These are phyloP conservation scores for Flaveria bidentis DNA, from an alignment of 129 eudicot species.

Conservation along the genomic window DNA sequence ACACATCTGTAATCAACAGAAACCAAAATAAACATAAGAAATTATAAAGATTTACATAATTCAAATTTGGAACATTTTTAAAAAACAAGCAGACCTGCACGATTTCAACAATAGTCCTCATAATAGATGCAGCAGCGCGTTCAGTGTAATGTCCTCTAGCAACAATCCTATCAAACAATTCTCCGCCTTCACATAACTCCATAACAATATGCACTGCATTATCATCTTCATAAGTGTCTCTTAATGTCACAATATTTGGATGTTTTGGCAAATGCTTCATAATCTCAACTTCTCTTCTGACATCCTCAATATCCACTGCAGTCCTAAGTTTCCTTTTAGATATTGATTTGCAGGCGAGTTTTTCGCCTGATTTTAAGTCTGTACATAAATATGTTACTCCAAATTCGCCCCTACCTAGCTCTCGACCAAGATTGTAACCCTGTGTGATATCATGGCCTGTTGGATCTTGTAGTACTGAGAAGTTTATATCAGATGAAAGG, in stretches of 20 bases:
- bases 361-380: slow-evolving; percentile 47
- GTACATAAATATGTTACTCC: slow-evolving; percentile 81
- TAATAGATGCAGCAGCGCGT: slow-evolving; percentile 71
- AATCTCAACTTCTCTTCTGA: slow-evolving; percentile 79
- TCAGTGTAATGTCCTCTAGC: slow-evolving; percentile 82
- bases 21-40: slow-evolving; percentile 5
- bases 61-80: background rate
- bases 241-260: slow-evolving; percentile 66
- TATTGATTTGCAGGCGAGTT: slow-evolving; percentile 73
- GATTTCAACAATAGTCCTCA: slow-evolving; percentile 70
- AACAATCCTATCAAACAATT: slow-evolving; percentile 75
- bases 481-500: slow-evolving; percentile 36
- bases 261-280: slow-evolving; percentile 78
- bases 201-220: slow-evolving; percentile 72
- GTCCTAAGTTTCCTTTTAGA: slow-evolving; percentile 83
- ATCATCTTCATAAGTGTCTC: slow-evolving; percentile 75
- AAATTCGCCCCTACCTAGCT: slow-evolving; percentile 80
- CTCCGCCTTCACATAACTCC: slow-evolving; percentile 91
- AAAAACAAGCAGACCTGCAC: slow-evolving; percentile 51
- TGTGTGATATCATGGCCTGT: slow-evolving; percentile 50
- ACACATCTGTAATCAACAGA: slow-evolving; percentile 49
- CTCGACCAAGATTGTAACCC: slow-evolving; percentile 55
- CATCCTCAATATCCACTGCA: slow-evolving; percentile 78
- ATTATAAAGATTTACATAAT: background rate
- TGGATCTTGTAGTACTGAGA: slow-evolving; percentile 54